phyloP scores from a whole-genome alignment of 805 yeast species.

The Danielozyma ontarioensis region DNA sequence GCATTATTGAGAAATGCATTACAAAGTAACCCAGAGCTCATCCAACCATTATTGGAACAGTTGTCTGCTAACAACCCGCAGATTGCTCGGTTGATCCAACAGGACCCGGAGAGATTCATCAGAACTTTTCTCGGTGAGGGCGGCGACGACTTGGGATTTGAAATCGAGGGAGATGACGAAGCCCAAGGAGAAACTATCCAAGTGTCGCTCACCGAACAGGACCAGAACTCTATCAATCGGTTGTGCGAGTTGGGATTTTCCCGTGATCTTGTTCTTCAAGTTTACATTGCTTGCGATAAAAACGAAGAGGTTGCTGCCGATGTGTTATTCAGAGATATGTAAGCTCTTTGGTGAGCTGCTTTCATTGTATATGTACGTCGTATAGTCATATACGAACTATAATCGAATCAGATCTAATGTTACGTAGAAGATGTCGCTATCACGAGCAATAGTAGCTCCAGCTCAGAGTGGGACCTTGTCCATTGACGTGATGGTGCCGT shows the following conservation, averaged over 20 bases:
- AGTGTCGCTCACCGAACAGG: constrained; percentile 70
- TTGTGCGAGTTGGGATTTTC: constrained; percentile 92
- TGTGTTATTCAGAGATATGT: constrained; percentile 59
- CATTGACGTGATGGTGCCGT: too few species aligned
- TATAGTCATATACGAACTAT: too few species aligned
- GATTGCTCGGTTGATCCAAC: constrained; percentile 70
- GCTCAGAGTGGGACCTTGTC: too few species aligned
- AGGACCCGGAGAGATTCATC: constrained; percentile 86
- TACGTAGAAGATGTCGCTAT: too few species aligned
- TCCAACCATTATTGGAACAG: constrained; percentile 79
- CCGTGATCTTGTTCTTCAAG: constrained; percentile 80
- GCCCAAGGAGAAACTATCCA: constrained; percentile 41
- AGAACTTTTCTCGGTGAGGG: constrained; percentile 64
- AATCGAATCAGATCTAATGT: too few species aligned
- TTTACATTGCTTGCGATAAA: constrained; percentile 96
- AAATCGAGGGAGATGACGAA: constrained; percentile 23
- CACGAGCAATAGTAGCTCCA: too few species aligned
- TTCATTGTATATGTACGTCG: too few species aligned
- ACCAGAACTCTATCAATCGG: constrained; percentile 83
- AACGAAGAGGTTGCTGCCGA: constrained; percentile 97
- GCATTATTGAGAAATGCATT: constrained; percentile 67
- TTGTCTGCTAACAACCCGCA: constrained; percentile 80
- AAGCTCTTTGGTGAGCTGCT: too few species aligned
- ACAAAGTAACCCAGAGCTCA: constrained; percentile 80
- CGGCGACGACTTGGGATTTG: constrained; percentile 45